Base-by-base conservation (phyloP, 75 land plant species). In the Cunninghamia lanceolata region DNA sequence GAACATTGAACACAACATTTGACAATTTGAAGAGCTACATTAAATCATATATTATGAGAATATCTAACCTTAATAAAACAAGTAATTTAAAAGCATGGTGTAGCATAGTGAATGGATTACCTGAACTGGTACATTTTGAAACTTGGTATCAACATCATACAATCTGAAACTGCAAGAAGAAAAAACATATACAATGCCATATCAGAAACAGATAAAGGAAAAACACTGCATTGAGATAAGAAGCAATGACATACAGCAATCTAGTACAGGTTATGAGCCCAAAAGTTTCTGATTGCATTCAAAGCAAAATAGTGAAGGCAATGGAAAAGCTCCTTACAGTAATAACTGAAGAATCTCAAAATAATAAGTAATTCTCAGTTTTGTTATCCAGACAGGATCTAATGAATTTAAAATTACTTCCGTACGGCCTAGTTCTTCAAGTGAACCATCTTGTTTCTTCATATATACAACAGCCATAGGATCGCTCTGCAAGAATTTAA, bases 361-460 rank as follows among this genome's bases (percentile, higher is more conserved):
- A 80, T 90, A 92, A 63, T 94, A 97, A 15, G 89, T 74, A 66
- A 96, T 75, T 13, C 83, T 80, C 52, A 94, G 83, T 76, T 96
- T 95, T 30, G 85, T 79, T 45, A 96, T 90, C 99, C 99, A 97
- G 56, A 76, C 63, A 68, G 99, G 99, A 85, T 93, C 86, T 28
- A 97, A 77, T 79, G 86, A 84, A 85, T 97, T 97, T 85, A 95
- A 53, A 63, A 96, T 91, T 3, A 96, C 98, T 93, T 97, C 99
- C n/a, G 99, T 96, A 10, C 99, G 99, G 2, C 99, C 99, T 80
- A 97, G 40, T 86, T 97, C 99, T 84, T 92, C 92, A 14, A 96
- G 88, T 17, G 9, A 88, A 28, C 96, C 96, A 87, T 95, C 91
- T 73, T 40, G 90, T 85, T 90, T 94, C 88, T 91, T 95, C 54